phyloP scores from a whole-genome alignment of 176 grass and related monocot genomes.

The Sorghum bicolor region DNA sequence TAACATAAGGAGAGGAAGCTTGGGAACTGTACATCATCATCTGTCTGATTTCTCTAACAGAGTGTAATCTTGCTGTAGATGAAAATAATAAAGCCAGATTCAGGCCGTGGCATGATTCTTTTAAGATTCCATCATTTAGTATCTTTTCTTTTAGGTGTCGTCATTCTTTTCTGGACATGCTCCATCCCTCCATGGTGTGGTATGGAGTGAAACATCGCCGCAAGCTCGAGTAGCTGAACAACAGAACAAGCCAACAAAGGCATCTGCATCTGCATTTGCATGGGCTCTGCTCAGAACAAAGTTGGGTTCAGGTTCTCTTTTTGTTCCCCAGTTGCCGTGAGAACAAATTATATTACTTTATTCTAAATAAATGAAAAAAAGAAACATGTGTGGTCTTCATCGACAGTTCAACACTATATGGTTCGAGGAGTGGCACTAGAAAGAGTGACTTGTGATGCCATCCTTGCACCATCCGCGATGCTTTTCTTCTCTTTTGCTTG shows the following conservation, averaged over 20 bases:
- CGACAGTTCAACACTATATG: not conserved
- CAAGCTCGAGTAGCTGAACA: too few species aligned
- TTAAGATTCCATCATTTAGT: not conserved
- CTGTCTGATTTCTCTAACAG: conserved; percentile 9
- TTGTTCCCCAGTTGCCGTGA: not conserved
- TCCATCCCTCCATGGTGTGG: not conserved
- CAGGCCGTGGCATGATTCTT: not conserved
- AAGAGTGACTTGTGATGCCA: not conserved
- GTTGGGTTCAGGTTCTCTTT: not conserved
- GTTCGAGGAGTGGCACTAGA: not conserved
- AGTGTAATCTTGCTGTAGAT: not conserved
- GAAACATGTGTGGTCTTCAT: not conserved
- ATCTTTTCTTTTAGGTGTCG: not conserved
- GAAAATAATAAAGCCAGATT: conserved; percentile 4
- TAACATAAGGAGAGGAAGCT: not conserved
- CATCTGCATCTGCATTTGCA: not conserved
- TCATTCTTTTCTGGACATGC: not conserved
- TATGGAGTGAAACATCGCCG: not conserved
- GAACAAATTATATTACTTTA: not conserved
- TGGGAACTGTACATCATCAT: not conserved
- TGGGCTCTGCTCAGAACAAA: not conserved
- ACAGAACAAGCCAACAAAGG: too few species aligned
- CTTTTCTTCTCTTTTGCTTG: not conserved
- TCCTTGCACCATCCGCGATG: not conserved
- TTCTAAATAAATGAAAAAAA: not conserved